Evolutionary conservation across 1,284 basidiomycete genomes (phyloP).

Genomic region (Ustanciosporium gigantosporum): DNA sequence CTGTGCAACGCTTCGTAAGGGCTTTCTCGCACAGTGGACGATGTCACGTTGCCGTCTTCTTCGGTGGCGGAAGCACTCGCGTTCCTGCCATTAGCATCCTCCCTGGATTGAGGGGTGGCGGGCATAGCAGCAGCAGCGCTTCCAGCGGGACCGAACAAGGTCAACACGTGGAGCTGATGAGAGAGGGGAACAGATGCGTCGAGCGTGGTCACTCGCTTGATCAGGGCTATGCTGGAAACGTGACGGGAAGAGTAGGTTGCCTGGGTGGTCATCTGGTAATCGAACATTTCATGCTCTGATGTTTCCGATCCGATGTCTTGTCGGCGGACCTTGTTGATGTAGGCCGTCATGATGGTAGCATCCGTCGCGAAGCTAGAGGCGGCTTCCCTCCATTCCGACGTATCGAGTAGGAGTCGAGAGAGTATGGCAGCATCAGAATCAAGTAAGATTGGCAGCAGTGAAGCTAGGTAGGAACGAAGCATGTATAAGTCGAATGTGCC

Average conservation of each 20-base stretch:
- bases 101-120: background rate
- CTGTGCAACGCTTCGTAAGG: slow-evolving; percentile 95
- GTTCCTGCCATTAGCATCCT: slow-evolving; percentile 1
- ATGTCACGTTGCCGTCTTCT: slow-evolving; percentile 9
- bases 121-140: slow-evolving; percentile 10
- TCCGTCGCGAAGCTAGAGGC: slow-evolving; percentile 41
- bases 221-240: slow-evolving; percentile 85
- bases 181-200: slow-evolving; percentile 79
- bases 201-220: slow-evolving; percentile 84
- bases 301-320: slow-evolving; percentile 22
- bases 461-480: slow-evolving; percentile 34
- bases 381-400: slow-evolving; percentile 36
- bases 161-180: slow-evolving; percentile 86
- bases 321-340: slow-evolving; percentile 50
- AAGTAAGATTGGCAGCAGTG: slow-evolving; percentile 36
- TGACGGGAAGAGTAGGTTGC: slow-evolving; percentile 80
- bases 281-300: slow-evolving; percentile 23
- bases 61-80: slow-evolving; percentile 6
- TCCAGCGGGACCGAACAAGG: slow-evolving; percentile 80
- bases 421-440: slow-evolving; percentile 28
- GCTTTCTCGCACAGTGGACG: slow-evolving; percentile 43
- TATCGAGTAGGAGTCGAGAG: slow-evolving; percentile 26
- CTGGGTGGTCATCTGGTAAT: slow-evolving; percentile 72
- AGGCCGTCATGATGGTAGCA: slow-evolving; percentile 38
- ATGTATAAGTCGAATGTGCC: slow-evolving; percentile 16